Percentiles rank a stretch among this genome's conserved stretches.
These are phyloP conservation scores for Mucor irregularis DNA, from an alignment of 371 early-diverging fungal species.

Conservation along the genomic window DNA sequence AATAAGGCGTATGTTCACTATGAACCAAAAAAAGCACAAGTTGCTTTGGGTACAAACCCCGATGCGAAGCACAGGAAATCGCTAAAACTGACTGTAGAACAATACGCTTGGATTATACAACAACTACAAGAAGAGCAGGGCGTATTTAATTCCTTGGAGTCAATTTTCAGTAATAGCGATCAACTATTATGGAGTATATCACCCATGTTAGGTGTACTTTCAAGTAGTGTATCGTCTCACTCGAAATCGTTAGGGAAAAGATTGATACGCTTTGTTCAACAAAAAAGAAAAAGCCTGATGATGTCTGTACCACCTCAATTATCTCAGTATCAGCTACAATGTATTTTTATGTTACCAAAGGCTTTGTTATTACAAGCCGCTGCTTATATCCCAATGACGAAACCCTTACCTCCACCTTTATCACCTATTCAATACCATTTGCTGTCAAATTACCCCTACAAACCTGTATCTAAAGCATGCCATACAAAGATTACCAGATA, in stretches of 20 bases:
- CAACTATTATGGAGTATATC: too few species aligned
- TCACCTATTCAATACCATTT: not conserved
- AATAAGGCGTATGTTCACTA: slow-evolving; percentile 37
- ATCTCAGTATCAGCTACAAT: too few species aligned
- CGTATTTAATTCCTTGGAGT: slow-evolving; percentile 11
- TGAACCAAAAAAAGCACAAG: slow-evolving; percentile 30
- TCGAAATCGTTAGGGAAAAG: slow-evolving; percentile 14
- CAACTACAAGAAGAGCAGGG: slow-evolving; percentile 35
- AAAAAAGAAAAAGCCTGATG: slow-evolving; percentile 8
- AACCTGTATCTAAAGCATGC: slow-evolving; percentile 1
- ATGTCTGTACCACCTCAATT: not conserved
- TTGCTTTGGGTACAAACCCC: slow-evolving; percentile 31
- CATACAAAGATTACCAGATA: slow-evolving; percentile 15
- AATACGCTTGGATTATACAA: slow-evolving; percentile 40
- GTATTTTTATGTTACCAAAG: slow-evolving; percentile 38
- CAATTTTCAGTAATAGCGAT: not conserved
- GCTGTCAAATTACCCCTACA: slow-evolving; percentile 5
- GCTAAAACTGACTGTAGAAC: slow-evolving; percentile 26
- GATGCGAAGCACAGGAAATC: slow-evolving; percentile 22
- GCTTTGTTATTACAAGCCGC: slow-evolving; percentile 40
- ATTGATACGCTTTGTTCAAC: slow-evolving; percentile 21
- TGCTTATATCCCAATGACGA: slow-evolving; percentile 34
- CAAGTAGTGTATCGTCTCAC: not conserved
- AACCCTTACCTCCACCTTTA: slow-evolving; percentile 26
- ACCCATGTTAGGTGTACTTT: slow-evolving; percentile 21